Conservation (phyloP, 805 yeast genomes). For the Limtongozyma cylindracea region DNA sequence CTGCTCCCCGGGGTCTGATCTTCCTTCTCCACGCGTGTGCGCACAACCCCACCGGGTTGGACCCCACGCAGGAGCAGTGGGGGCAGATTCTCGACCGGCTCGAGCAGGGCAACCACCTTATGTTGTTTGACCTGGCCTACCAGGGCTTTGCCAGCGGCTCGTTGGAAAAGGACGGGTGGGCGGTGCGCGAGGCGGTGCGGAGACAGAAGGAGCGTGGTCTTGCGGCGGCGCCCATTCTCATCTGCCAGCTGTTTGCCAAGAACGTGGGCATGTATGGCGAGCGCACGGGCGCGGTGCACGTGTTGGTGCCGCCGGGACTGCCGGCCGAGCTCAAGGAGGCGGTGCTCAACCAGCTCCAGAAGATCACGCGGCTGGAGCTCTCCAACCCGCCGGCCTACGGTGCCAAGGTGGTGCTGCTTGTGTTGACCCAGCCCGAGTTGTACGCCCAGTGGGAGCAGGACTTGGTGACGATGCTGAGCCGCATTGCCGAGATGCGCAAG, state of each 20-base stretch:
- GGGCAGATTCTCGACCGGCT: constrained; percentile 33
- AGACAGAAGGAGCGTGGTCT: constrained; percentile 6
- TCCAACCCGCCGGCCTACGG: constrained; percentile 95
- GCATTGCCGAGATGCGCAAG: constrained; percentile 62
- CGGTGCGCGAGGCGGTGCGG: constrained; percentile 47
- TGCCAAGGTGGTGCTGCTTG: constrained; percentile 64
- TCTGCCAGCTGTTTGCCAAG: constrained; percentile 92
- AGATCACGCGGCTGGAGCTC: constrained; percentile 57
- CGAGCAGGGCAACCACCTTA: constrained; percentile 38
- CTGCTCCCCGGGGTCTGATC: constrained; percentile 53
- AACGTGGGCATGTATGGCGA: constrained; percentile 96
- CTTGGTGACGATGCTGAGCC: constrained; percentile 63
- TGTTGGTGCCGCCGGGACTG: constrained; percentile 19
- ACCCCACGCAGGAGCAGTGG: constrained; percentile 78
- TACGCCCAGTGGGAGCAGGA: constrained; percentile 65
- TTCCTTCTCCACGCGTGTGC: constrained; percentile 87
- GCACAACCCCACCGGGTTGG: constrained; percentile 94
- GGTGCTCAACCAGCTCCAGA: constrained; percentile 50
- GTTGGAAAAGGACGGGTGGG: constrained; percentile 61
- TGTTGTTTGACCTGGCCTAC: constrained; percentile 83
- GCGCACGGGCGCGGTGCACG: constrained; percentile 83
- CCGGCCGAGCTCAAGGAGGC: constrained; percentile 3
- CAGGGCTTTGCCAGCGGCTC: constrained; percentile 94
- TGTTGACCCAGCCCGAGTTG: constrained; percentile 42
- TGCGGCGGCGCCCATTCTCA: constrained; percentile 24